Percentiles rank a stretch among this genome's conserved stretches.
These are phyloP conservation scores for Colletotrichum limetticola DNA, from an alignment of 2,329 filamentous ascomycete genomes.

Conservation along the genomic window DNA sequence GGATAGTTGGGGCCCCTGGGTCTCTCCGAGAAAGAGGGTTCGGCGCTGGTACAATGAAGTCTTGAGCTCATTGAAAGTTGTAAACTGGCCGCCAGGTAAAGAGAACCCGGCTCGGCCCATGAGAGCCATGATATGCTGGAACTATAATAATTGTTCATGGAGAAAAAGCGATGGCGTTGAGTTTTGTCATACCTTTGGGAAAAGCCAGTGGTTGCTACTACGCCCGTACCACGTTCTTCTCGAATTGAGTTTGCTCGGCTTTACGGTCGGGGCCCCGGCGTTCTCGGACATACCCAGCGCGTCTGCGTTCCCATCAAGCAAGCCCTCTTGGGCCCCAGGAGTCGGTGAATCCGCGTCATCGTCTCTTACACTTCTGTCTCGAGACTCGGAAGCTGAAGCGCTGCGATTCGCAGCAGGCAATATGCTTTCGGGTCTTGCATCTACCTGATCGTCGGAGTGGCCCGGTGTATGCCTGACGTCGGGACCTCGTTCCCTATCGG, in stretches of 20 bases:
- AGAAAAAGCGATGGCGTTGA: background rate
- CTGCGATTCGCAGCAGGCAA: background rate
- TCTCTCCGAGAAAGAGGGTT: background rate
- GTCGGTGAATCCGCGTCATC: background rate
- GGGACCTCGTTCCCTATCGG: background rate
- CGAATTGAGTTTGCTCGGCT: background rate
- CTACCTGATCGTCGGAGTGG: background rate
- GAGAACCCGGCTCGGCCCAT: background rate
- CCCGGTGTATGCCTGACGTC: background rate
- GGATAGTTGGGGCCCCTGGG: background rate
- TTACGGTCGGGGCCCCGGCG: background rate
- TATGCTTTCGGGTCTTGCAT: background rate
- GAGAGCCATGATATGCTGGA: background rate
- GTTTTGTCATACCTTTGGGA: background rate
- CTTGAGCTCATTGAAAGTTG: background rate
- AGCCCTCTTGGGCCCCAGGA: background rate
- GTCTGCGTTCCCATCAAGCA: background rate
- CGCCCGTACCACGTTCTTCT: background rate
- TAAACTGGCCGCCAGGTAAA: background rate
- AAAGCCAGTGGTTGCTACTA: background rate
- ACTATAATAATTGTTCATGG: background rate
- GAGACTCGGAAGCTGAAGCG: background rate
- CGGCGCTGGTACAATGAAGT: background rate
- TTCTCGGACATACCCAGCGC: background rate
- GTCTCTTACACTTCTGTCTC: background rate